phyloP scores from a whole-genome alignment of 768 basidiomycete species.

The Pleurotus eryngii region DNA sequence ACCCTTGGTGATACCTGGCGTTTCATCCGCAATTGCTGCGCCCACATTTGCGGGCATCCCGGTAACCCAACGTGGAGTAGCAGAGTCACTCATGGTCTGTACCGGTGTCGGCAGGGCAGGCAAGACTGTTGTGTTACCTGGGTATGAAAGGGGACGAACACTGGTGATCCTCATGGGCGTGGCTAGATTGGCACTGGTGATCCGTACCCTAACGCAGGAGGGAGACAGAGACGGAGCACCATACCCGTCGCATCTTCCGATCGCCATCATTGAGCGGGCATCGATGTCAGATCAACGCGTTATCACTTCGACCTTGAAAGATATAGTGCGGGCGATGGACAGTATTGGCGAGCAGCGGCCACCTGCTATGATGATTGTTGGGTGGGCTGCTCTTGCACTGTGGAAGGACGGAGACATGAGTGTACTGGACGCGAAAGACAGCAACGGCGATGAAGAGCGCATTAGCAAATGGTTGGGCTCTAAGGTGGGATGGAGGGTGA shows the following conservation, averaged over 20 bases:
- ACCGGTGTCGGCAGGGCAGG: conserved; percentile 92
- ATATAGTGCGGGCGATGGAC: conserved; percentile 69
- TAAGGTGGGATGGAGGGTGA: conserved; percentile 53
- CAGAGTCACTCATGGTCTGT: conserved; percentile 85
- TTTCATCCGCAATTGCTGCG: conserved; percentile 85
- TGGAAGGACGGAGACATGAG: conserved; percentile 68
- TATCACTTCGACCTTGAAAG: conserved; percentile 70
- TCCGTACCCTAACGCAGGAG: conserved; percentile 49
- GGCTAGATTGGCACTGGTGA: conserved; percentile 72
- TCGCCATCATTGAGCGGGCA: conserved; percentile 94
- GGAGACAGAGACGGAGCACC: conserved; percentile 34
- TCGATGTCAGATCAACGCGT: conserved; percentile 91
- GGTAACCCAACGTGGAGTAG: conserved; percentile 92
- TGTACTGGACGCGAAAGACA: conserved; percentile 56
- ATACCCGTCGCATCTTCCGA: conserved; percentile 77
- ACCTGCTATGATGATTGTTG: conserved; percentile 94
- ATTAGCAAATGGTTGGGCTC: conserved; percentile 61
- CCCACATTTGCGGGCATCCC: conserved; percentile 90
- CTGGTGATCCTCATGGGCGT: conserved; percentile 94
- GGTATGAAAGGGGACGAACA: conserved; percentile 79
- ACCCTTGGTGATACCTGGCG: conserved; percentile 82
- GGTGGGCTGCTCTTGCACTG: conserved; percentile 84
- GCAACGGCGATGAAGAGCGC: conserved; percentile 40
- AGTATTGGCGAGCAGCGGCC: conserved; percentile 83
- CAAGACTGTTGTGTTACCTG: conserved; percentile 78